Evolutionary conservation across 2,329 filamentous ascomycete species (phyloP), one percentile per base, ranked within the genome.

Genomic region (Penicillium sp.): DNA sequence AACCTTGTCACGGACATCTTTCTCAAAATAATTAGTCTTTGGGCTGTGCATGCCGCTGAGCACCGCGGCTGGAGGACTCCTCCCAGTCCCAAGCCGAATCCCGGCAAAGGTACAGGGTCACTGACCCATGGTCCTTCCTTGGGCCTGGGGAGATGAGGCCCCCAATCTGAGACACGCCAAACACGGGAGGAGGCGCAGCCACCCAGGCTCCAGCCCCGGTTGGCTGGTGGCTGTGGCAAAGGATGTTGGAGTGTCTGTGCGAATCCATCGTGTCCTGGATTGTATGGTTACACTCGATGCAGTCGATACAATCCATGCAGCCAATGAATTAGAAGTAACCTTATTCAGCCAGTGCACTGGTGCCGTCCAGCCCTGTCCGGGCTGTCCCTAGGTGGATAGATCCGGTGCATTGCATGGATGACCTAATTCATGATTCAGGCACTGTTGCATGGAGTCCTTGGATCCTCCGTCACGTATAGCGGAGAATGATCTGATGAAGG

Each of bases 121-220:
- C 1, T 20, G 20, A 20, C 20, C 20, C 20, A 42, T 31, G 22
- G 12, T 7, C 48, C 31, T 5, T 22, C n/a, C 12, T 31, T 38
- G 48, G 6, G 28, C 28, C 5, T 31, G 28, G 39, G 37, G 38
- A 35, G 38, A 54, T 43, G 37, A 54, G 38, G 4, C 39, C 39
- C 50, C 38, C n/a, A 42, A 42, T 8, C 51, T 54, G 51, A 54
- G 51, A 54, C 51, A 54, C 51, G 37, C 34, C 49, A 38, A 15
- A 52, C 49, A 52, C 49, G 49, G 49, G 35, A 52, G 51, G 39
- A 54, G 22, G 39, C 39, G 22, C 31, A 42, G 39, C 37, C 37
- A 54, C 51, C 51, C 51, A 54, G 22, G 20, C 20, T 20, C 20
- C 20, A 20, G 20, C 22, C 25, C 49, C 39, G 22, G 37, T 35